phyloP scores from a whole-genome alignment of 1,284 basidiomycete genomes.

The Neolentinus lepideus region DNA sequence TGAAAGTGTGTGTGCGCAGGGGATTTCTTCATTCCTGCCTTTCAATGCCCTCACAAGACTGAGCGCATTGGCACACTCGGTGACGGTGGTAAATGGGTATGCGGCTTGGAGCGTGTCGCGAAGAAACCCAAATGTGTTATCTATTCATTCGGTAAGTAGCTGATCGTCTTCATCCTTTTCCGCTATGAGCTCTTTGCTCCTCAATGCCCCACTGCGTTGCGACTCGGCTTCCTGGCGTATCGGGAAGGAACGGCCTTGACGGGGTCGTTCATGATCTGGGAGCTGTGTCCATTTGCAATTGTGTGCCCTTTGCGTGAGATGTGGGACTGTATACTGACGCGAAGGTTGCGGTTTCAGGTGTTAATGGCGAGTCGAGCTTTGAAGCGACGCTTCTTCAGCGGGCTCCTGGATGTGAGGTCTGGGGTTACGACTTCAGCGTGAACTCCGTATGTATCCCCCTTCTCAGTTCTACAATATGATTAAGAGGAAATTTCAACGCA shows the following conservation, averaged over 20 bases:
- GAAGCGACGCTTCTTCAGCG: constrained; percentile 37
- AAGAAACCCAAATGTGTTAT: constrained; percentile 36
- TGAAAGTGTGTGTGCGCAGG: constrained; percentile 19
- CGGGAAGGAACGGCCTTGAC: background rate
- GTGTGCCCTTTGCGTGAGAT: background rate
- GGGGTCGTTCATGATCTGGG: background rate
- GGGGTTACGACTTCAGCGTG: constrained; percentile 49
- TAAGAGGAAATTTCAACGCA: constrained; percentile 8
- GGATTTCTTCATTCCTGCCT: constrained; percentile 45
- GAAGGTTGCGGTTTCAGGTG: constrained; percentile 19
- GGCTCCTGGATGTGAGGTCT: constrained; percentile 35
- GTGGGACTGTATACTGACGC: background rate
- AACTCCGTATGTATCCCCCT: constrained; percentile 21
- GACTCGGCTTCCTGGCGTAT: too few species aligned
- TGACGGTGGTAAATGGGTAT: constrained; percentile 48
- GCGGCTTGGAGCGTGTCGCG: constrained; percentile 36
- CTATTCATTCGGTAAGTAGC: constrained; percentile 39
- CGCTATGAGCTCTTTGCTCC: too few species aligned
- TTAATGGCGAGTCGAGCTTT: constrained; percentile 49
- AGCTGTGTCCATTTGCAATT: background rate
- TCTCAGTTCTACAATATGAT: background rate
- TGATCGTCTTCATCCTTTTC: constrained; percentile 3
- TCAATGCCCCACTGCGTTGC: too few species aligned
- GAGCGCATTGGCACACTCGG: constrained; percentile 39
- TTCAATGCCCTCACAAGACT: constrained; percentile 36